These are phyloP conservation scores for Neolentinus lepideus DNA, from an alignment of 1,284 basidiomycete genomes.

Conservation along the genomic window DNA sequence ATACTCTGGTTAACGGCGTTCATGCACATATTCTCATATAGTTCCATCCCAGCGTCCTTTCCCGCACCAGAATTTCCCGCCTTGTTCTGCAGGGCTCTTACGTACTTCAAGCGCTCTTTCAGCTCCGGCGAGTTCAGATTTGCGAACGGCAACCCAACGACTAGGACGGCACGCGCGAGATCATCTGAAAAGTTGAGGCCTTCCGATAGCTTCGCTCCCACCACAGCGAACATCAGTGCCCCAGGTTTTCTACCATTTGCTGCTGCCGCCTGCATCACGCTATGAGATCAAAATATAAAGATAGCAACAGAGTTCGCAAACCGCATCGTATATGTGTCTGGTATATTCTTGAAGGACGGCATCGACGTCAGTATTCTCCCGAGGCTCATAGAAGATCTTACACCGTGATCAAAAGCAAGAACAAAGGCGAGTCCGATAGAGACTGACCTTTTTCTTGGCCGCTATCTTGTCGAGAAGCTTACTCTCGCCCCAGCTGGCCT, in stretches of 20 bases:
- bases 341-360: constrained; percentile 73
- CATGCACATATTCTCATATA: constrained; percentile 95
- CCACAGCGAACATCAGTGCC: constrained; percentile 84
- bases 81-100: constrained; percentile 45
- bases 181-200: constrained; percentile 94
- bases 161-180: constrained; percentile 82
- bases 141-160: constrained; percentile 91
- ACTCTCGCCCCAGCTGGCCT: constrained; percentile 58
- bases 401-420: not conserved
- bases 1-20: constrained; percentile 97
- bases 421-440: not conserved
- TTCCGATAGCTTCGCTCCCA: constrained; percentile 95
- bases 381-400: constrained; percentile 88
- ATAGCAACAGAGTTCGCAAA: not conserved
- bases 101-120: constrained; percentile 86
- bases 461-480: constrained; percentile 58
- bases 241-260: constrained; percentile 37
- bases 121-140: constrained; percentile 89
- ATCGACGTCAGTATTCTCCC: constrained; percentile 73
- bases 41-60: constrained; percentile 73
- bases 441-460: constrained; percentile 66
- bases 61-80: constrained; percentile 29
- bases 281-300: constrained; percentile 5
- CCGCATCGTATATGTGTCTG: constrained; percentile 34
- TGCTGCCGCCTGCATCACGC: not conserved